Percentiles rank a stretch among this genome's conserved stretches.
Conservation (phyloP, 1,139 yeast genomes). For the Debaryomycetaceae sp. region DNA sequence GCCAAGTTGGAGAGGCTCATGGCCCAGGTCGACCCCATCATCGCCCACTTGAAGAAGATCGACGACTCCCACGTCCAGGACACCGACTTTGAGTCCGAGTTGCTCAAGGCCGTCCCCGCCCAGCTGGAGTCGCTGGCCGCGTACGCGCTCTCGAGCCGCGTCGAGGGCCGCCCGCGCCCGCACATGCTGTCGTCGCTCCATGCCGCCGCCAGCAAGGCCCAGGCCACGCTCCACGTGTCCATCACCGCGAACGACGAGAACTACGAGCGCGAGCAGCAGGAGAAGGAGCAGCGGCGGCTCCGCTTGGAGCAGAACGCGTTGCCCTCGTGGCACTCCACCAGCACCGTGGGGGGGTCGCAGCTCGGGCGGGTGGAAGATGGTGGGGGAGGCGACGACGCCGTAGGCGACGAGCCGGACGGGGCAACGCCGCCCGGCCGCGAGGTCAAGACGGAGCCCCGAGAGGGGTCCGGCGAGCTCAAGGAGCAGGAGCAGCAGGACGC, state of each 20-base stretch:
- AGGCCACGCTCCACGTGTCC: constrained; percentile 78
- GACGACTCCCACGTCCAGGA: constrained; percentile 84
- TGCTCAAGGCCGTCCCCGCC: constrained; percentile 75
- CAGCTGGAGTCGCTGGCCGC: constrained; percentile 58
- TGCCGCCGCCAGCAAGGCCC: constrained; percentile 35
- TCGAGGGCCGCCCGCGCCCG: constrained; percentile 14
- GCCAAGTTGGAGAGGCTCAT: constrained; percentile 73
- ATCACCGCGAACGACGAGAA: constrained; percentile 88
- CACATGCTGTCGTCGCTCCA: constrained; percentile 22
- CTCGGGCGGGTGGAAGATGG: constrained; percentile 40
- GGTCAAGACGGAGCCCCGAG: not conserved
- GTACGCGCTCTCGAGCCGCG: constrained; percentile 38
- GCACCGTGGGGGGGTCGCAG: constrained; percentile 61
- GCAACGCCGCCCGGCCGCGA: not conserved
- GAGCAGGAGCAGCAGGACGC: constrained; percentile 67
- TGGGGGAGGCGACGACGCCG: constrained; percentile 1
- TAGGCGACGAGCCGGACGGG: constrained; percentile 1
- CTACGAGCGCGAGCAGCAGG: constrained; percentile 53
- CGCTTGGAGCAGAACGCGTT: constrained; percentile 87
- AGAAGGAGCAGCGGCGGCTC: constrained; percentile 56
- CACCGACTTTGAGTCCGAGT: constrained; percentile 73
- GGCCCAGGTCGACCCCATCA: constrained; percentile 84
- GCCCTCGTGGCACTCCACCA: constrained; percentile 91
- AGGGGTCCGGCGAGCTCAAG: constrained; percentile 18
- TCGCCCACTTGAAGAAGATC: constrained; percentile 69